Evolutionary conservation across 345 rosid genomes (phyloP), one percentile per base, ranked within the genome.

Genomic region (Passiflora organensis): DNA sequence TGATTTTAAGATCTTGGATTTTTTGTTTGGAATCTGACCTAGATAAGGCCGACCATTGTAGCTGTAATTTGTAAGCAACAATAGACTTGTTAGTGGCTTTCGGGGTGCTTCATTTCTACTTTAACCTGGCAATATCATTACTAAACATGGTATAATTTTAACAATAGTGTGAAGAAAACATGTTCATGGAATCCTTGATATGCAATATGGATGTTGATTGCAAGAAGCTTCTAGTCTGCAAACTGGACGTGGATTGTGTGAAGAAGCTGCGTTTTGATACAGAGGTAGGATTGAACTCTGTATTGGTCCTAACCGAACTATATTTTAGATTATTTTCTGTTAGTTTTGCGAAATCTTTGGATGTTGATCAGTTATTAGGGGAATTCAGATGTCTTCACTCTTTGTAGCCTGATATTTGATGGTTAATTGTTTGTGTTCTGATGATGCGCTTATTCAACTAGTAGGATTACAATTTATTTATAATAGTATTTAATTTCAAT

Each of bases 231-330:
- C 77, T 93, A 51, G 81, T 89, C 69, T 93, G 95, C 86, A 86
- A 81, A 74, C 68, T 83, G 84, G 96, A 89, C 69, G 64, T 80
- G 63, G 96, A 86, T 63, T 93, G 94, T 66, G 83, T 78, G 58
- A 93, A 82, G 79, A 86, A 84, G 53, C 81, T 89, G 69, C 89
- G 76, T 48, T 93, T 89, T 62, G 91, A 93, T 64, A 86, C 96
- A 14, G 95, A 89, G 95, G 96, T 93, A 70, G 47, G 13, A 50
- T 49, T 53, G 24, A 59, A 25, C 55, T 55, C 56, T 36, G 57
- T 36, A 23, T 23, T 45, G 47, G 62, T 72, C 68, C 63, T 48
- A 45, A 37, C n/a, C 42, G 22, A 19, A 25, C 57, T 34, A 28
- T 17, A 46, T 51, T 59, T 28, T 10, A 10, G 14, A 39, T 39